Conservation (phyloP, 257 asterid genomes). For the Linaria vulgaris region DNA sequence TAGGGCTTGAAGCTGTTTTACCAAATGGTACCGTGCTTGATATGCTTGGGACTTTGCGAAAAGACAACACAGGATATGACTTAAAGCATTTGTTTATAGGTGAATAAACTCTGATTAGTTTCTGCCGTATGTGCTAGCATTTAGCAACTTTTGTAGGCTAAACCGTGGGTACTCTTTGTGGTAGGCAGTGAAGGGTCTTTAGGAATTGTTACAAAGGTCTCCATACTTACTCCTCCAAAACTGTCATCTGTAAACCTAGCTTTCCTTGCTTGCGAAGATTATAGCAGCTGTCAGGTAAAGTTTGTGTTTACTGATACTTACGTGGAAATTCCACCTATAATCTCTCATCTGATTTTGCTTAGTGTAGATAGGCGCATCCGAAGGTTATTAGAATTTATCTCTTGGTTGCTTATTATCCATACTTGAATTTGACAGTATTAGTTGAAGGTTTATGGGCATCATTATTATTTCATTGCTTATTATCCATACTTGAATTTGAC, state of each 20-base stretch:
- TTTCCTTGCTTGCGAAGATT: constrained; percentile 92
- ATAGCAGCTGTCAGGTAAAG: constrained; percentile 88
- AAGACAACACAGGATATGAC: constrained; percentile 98
- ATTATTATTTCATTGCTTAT: background rate
- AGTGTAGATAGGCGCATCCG: constrained; percentile 1
- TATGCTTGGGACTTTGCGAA: constrained; percentile 91
- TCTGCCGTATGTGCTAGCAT: constrained; percentile 24
- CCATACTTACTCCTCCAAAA: constrained; percentile 93
- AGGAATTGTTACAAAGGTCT: constrained; percentile 89
- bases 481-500: constrained; percentile 13
- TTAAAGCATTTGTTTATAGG: constrained; percentile 97
- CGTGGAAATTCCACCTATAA: constrained; percentile 12
- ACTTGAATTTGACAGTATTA: constrained; percentile 8
- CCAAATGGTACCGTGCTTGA: constrained; percentile 96
- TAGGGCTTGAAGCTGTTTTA: constrained; percentile 97
- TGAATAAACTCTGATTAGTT: constrained; percentile 32
- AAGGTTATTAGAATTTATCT: background rate
- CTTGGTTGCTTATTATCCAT: background rate
- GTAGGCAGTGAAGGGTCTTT: constrained; percentile 97
- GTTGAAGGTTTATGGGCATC: constrained; percentile 18
- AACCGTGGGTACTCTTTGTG: constrained; percentile 30
- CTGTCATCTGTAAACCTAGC: constrained; percentile 84
- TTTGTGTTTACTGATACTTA: constrained; percentile 6
- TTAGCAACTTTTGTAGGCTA: constrained; percentile 20
- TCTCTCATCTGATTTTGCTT: constrained; percentile 1